A percentile compares a stretch with the other conserved stretches of the same genome.
Conservation (phyloP, 108 stramenopile species). For the Cylindrotheca closterium region DNA sequence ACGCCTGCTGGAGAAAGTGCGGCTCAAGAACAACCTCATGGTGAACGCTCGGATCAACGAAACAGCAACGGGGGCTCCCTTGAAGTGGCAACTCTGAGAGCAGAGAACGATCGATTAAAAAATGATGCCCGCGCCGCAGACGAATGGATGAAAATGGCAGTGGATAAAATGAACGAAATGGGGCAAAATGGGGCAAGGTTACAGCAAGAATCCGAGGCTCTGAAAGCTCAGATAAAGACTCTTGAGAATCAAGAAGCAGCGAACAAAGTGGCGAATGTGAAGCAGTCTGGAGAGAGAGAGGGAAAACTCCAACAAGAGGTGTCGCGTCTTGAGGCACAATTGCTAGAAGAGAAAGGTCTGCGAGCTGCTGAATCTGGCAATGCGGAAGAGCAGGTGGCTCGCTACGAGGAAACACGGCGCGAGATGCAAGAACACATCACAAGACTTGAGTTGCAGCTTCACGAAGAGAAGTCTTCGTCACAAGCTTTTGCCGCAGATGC, state of each 20-base stretch:
- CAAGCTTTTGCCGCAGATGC: no score
- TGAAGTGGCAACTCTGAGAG: conserved; percentile 46
- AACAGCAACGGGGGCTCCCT: conserved; percentile 16
- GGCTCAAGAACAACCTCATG: conserved; percentile 3
- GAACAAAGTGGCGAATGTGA: conserved; percentile 3
- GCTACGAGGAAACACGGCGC: neutral
- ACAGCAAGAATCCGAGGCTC: conserved; percentile 21
- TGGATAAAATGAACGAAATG: conserved; percentile 73
- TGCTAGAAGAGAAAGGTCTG: conserved; percentile 8
- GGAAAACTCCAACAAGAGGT: no score
- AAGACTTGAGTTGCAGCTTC: no score
- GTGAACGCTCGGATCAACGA: conserved; percentile 16
- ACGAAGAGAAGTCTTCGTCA: no score
- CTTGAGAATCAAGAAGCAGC: conserved; percentile 1
- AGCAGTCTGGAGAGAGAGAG: no score
- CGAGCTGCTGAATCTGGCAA: neutral
- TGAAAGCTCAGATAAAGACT: conserved; percentile 14
- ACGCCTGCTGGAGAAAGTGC: conserved; percentile 6
- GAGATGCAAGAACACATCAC: neutral
- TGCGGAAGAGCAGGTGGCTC: neutral
- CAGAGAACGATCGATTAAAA: conserved; percentile 63
- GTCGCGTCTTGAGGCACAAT: neutral
- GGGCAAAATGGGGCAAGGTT: conserved; percentile 33
- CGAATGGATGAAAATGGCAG: conserved; percentile 89
- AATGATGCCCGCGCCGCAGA: conserved; percentile 67